Base-by-base conservation (phyloP, 1,284 basidiomycete species). In the Puccinia hordei region DNA sequence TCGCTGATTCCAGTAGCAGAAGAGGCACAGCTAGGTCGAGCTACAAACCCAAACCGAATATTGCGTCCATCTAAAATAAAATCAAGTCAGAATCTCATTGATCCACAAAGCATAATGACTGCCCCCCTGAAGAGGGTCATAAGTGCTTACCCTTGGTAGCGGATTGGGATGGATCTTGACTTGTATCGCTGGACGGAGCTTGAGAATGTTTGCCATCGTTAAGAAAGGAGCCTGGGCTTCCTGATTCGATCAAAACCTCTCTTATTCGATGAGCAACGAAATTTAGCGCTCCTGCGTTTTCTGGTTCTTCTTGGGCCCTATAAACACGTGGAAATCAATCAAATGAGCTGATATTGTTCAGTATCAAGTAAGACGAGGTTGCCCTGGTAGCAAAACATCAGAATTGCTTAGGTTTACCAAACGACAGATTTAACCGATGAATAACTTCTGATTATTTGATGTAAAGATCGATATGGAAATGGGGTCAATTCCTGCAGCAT, bases 401-500 rank as follows among this genome's bases (percentile, higher is more conserved):
- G 63, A 53, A 41, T 6, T 41, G 38, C 3, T 22, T 27, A 24
- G 22, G n/a, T 2, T 63, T 66, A 76, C 61, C 74, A 76, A 22
- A 66, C 24, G 6, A 76, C 74, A 24, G 59, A 49, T 44, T 65
- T 66, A 1, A 76, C 10, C 13, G 63, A 65, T 13, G 24, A 13
- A 53, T 92, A 92, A 1, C 85, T 83, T 61, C 83, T 79, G 35
- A 95, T 85, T 0, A 87, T 87, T 1, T 87, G 83, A 6, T 85
- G 84, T 0, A 94, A 86, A 33, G 86, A 86, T 0, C 85, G 81
- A 84, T 92, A 93, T 0, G 94, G 93, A 89, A 95, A 95, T 0
- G 93, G 93, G 13, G 90, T 90, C 5, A 95, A 87, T 84, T 95
- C 93, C 83, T 83, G 75, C 13, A 80, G 24, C 4, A 22, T 8